Conservation (phyloP, 768 basidiomycete species). For the Suillus brevipes region DNA sequence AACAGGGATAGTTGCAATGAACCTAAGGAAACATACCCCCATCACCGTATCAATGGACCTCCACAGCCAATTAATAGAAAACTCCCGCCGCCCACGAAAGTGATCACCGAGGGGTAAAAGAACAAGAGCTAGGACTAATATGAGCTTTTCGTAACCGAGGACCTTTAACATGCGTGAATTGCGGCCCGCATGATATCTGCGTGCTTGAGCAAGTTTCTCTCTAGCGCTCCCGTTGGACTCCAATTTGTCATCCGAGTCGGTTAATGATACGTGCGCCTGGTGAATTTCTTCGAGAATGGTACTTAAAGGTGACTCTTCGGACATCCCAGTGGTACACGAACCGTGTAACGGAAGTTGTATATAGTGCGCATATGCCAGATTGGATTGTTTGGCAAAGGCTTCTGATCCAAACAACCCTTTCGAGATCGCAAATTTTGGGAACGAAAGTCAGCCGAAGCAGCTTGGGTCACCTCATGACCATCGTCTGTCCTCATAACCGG, state of each 20-base stretch:
- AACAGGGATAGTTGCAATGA: neutral
- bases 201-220: neutral
- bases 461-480: neutral
- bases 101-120: neutral
- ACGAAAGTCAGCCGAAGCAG: neutral
- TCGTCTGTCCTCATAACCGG: neutral
- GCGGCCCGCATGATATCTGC: neutral
- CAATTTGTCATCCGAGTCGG: neutral
- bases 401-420: slow-evolving; percentile 14
- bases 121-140: neutral
- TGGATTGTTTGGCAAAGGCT: slow-evolving; percentile 9
- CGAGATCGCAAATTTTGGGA: slow-evolving; percentile 5
- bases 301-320: neutral
- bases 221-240: neutral
- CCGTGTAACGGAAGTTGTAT: neutral
- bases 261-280: neutral
- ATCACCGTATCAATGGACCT: neutral
- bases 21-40: neutral
- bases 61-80: neutral
- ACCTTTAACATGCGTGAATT: neutral
- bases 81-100: neutral
- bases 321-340: neutral
- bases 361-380: too few species aligned
- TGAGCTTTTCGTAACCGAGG: neutral
- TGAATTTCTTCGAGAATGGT: neutral